Evolutionary conservation across 768 basidiomycete species (phyloP).

Genomic region (Mycena galopus): DNA sequence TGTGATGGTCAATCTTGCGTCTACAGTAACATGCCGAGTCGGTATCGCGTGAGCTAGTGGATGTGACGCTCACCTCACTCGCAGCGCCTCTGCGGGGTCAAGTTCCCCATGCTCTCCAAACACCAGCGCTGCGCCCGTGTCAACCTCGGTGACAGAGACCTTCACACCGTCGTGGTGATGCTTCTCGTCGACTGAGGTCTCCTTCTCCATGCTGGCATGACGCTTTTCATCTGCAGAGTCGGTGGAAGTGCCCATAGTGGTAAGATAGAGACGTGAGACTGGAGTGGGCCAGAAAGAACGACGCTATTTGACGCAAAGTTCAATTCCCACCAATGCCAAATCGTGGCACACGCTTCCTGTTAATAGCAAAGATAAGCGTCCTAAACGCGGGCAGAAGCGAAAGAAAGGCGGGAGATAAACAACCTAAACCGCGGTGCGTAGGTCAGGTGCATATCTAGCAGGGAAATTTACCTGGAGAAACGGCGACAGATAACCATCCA

Average conservation of each 20-base stretch:
- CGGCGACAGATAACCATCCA: too few species aligned
- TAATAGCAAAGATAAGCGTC: background rate
- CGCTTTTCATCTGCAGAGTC: slow-evolving; percentile 5
- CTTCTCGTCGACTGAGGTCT: background rate
- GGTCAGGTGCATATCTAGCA: too few species aligned
- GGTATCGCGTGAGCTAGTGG: background rate
- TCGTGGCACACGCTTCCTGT: background rate
- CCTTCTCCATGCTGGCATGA: background rate
- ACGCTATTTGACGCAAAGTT: background rate
- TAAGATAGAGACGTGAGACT: background rate
- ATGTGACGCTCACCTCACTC: slow-evolving; percentile 59
- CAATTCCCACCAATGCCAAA: background rate
- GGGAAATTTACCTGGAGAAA: too few species aligned
- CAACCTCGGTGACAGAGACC: slow-evolving; percentile 63
- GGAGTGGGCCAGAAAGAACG: background rate
- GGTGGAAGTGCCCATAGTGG: slow-evolving; percentile 7
- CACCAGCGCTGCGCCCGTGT: slow-evolving; percentile 73
- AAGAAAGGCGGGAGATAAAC: too few species aligned
- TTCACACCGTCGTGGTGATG: slow-evolving; percentile 40
- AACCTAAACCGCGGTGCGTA: too few species aligned
- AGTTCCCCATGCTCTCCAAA: slow-evolving; percentile 58
- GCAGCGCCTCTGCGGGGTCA: slow-evolving; percentile 64
- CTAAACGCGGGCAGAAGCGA: too few species aligned
- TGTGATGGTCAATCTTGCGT: background rate
- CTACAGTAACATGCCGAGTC: background rate